These are phyloP conservation scores for Scheffersomyces cryptocercus DNA, from an alignment of 1,139 yeast species.

Conservation along the genomic window DNA sequence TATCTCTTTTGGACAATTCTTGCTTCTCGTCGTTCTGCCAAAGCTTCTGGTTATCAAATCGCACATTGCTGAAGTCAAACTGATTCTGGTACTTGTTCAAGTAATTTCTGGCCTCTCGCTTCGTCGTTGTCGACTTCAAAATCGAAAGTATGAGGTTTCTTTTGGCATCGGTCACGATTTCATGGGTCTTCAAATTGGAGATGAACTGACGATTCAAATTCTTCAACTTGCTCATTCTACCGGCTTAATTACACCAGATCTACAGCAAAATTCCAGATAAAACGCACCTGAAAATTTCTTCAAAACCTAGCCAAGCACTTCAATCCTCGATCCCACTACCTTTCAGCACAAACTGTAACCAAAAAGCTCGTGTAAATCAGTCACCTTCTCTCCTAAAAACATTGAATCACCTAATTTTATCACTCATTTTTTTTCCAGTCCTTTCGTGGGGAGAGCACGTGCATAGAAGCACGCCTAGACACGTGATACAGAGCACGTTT, in stretches of 20 bases:
- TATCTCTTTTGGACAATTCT: slow-evolving; percentile 20
- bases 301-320: too few relatives aligned
- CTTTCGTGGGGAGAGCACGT: too few relatives aligned
- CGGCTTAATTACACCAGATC: not conserved
- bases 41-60: slow-evolving; percentile 1
- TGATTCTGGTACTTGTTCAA: slow-evolving; percentile 57
- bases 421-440: too few relatives aligned
- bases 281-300: too few relatives aligned
- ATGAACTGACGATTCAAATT: slow-evolving; percentile 35
- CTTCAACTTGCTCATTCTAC: slow-evolving; percentile 32
- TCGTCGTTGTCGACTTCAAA: slow-evolving; percentile 72
- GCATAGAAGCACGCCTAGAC: too few relatives aligned
- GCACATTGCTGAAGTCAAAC: slow-evolving; percentile 28
- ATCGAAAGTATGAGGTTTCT: slow-evolving; percentile 66
- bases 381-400: too few relatives aligned
- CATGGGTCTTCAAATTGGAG: slow-evolving; percentile 40
- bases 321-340: too few relatives aligned
- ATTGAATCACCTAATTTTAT: too few relatives aligned
- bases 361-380: too few relatives aligned
- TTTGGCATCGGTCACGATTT: slow-evolving; percentile 36
- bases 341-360: too few relatives aligned
- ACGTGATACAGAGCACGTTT: too few relatives aligned
- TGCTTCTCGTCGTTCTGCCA: slow-evolving; percentile 12
- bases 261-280: not conserved
- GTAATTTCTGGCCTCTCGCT: slow-evolving; percentile 71